phyloP scores from a whole-genome alignment of 345 rosid genomes.

The Camelina sativa region DNA sequence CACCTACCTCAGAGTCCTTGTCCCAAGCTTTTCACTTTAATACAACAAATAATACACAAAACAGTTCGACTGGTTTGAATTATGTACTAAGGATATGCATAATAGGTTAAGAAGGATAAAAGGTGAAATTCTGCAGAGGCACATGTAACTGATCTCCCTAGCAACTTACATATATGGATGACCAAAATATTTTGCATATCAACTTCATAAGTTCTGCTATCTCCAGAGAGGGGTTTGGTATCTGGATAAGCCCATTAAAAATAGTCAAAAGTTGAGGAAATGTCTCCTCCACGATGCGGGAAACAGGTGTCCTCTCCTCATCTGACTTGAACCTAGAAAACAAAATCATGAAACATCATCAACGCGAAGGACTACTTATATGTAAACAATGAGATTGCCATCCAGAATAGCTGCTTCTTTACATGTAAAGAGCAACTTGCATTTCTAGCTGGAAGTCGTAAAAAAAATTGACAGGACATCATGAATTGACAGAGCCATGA shows the following conservation, averaged over 20 bases:
- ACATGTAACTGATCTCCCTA: conserved; percentile 21
- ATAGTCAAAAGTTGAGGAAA: conserved; percentile 81
- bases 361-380: not conserved
- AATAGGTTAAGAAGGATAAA: not conserved
- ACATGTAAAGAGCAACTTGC: conserved; percentile 15
- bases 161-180: conserved; percentile 87
- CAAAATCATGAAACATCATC: conserved; percentile 27
- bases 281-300: conserved; percentile 82
- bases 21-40: not conserved
- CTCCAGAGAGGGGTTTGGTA: conserved; percentile 78
- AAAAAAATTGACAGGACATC: conserved; percentile 11
- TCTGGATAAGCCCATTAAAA: conserved; percentile 82
- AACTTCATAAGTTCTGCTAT: conserved; percentile 94
- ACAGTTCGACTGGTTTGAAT: conserved; percentile 17
- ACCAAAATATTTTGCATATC: conserved; percentile 98
- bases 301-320: conserved; percentile 91
- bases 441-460: conserved; percentile 23
- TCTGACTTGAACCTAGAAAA: conserved; percentile 90
- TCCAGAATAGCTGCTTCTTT: conserved; percentile 1
- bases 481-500: conserved; percentile 5
- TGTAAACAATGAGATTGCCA: conserved; percentile 22
- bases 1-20: conserved; percentile 10
- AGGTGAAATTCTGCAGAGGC: conserved; percentile 1
- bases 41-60: conserved; percentile 9
- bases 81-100: not conserved